These are phyloP conservation scores for Lizonia empirigonia DNA, from an alignment of 2,329 filamentous ascomycete species.

Conservation along the genomic window DNA sequence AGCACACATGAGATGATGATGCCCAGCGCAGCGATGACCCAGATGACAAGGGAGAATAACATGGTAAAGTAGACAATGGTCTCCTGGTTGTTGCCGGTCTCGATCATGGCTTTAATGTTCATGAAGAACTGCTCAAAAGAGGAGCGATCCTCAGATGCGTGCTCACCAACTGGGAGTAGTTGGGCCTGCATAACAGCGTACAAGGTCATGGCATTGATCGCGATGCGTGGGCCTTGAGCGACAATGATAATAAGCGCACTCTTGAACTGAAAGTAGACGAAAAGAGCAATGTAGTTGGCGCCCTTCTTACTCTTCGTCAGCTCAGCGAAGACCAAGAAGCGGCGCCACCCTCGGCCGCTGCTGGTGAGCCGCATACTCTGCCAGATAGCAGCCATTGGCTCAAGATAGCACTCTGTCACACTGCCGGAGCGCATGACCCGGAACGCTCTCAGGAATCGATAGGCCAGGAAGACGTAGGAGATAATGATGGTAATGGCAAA, in stretches of 20 bases:
- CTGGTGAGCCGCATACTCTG: conserved; percentile 78
- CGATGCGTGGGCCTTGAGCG: conserved; percentile 90
- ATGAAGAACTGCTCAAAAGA: conserved; percentile 77
- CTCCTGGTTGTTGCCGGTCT: conserved; percentile 72
- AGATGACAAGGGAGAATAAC: conserved; percentile 89
- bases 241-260: conserved; percentile 84
- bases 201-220: conserved; percentile 86
- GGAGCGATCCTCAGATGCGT: conserved; percentile 64
- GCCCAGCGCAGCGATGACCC: conserved; percentile 78
- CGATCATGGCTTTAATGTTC: conserved; percentile 76
- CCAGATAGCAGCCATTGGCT: conserved; percentile 81
- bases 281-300: conserved; percentile 85
- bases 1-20: conserved; percentile 77
- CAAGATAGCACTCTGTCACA: conserved; percentile 89
- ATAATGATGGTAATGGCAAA: conserved; percentile 91
- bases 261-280: conserved; percentile 84
- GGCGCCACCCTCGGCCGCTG: conserved; percentile 76
- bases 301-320: conserved; percentile 91
- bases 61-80: conserved; percentile 86
- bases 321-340: conserved; percentile 91
- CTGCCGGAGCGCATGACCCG: conserved; percentile 83
- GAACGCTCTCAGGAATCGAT: conserved; percentile 78
- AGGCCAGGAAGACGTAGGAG: conserved; percentile 80
- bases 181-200: conserved; percentile 81
- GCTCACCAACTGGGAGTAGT: conserved; percentile 66